These are phyloP conservation scores for Penstemon eatonii DNA, from an alignment of 257 asterid genomes.

Conservation along the genomic window DNA sequence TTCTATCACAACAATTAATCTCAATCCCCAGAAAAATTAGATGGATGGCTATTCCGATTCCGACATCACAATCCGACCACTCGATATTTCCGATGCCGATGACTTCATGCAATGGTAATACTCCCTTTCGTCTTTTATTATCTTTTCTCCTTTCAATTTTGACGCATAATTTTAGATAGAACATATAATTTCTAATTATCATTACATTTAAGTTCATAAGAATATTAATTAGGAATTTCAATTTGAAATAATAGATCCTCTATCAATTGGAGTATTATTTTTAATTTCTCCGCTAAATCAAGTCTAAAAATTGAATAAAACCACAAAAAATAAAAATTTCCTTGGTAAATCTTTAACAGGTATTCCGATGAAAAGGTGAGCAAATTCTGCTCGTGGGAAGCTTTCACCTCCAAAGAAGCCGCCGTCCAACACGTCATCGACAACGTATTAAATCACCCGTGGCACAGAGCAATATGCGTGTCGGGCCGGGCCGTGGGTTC, in stretches of 20 bases:
- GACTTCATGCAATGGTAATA: constrained; percentile 52
- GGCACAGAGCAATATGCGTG: constrained; percentile 62
- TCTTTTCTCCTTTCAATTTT: neutral
- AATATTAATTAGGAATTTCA: too few species aligned
- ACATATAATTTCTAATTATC: too few species aligned
- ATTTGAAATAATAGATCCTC: neutral
- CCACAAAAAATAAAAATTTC: too few species aligned
- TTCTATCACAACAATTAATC: too few species aligned
- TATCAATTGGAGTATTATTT: too few species aligned
- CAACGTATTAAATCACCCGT: constrained; percentile 45
- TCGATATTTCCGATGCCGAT: constrained; percentile 60
- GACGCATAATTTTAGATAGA: too few species aligned
- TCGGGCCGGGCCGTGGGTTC: constrained; percentile 52
- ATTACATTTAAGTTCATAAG: too few species aligned
- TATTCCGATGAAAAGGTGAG: constrained; percentile 61
- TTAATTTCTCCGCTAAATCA: too few species aligned
- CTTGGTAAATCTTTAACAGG: constrained; percentile 25
- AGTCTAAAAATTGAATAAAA: too few species aligned
- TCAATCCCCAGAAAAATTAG: neutral
- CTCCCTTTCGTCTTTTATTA: neutral
- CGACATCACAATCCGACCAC: constrained; percentile 50
- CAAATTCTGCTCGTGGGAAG: constrained; percentile 66
- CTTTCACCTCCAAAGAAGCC: constrained; percentile 51
- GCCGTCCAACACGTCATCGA: constrained; percentile 37
- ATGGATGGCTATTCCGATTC: constrained; percentile 36